Conservation (phyloP, 768 basidiomycete genomes). For the Crepidotus variabilis region DNA sequence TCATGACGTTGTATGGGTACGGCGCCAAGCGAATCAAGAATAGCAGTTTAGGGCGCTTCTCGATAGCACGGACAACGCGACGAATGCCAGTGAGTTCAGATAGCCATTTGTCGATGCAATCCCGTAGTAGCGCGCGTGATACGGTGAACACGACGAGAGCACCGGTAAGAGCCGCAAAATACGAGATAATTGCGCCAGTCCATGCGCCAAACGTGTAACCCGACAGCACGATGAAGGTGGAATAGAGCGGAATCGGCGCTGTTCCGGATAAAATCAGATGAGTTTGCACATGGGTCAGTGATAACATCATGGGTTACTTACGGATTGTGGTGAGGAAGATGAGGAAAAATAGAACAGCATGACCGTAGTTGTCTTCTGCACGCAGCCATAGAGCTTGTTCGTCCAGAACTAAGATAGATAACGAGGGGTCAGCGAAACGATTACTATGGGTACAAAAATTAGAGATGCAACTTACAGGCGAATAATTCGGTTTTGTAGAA, state of each 20-base stretch:
- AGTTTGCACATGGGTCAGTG: conserved; percentile 1
- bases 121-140: conserved; percentile 72
- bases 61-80: conserved; percentile 83
- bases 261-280: conserved; percentile 5
- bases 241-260: conserved; percentile 92
- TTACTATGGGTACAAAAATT: not conserved
- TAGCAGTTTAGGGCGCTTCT: conserved; percentile 81
- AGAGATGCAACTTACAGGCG: conserved; percentile 48
- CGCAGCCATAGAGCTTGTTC: conserved; percentile 75
- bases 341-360: conserved; percentile 73
- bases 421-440: conserved; percentile 6
- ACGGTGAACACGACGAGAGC: conserved; percentile 81
- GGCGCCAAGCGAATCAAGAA: conserved; percentile 93
- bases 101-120: conserved; percentile 69
- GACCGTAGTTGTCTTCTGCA: conserved; percentile 67
- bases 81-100: conserved; percentile 66
- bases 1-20: conserved; percentile 93
- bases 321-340: conserved; percentile 88
- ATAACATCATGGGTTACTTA: conserved; percentile 36
- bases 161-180: conserved; percentile 79
- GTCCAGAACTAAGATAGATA: conserved; percentile 61
- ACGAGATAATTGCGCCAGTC: conserved; percentile 83
- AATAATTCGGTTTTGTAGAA: conserved; percentile 85
- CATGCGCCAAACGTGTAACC: conserved; percentile 88
- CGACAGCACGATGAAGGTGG: conserved; percentile 87